Evolutionary conservation across 495 filamentous ascomycete species (phyloP).

Genomic region (Talaromyces borbonicus): DNA sequence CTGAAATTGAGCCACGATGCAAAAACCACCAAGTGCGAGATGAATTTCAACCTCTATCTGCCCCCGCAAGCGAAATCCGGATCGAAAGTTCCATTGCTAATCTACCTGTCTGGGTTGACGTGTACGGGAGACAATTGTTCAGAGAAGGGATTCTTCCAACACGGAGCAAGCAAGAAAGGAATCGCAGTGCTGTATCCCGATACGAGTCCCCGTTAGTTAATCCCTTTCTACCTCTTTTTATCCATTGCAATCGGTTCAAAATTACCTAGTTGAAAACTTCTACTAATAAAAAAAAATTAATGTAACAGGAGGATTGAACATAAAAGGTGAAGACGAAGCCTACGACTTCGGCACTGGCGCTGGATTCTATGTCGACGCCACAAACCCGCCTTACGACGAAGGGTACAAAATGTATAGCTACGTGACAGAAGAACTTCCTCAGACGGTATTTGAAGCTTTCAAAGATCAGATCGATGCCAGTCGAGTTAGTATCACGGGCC

Average conservation of each 20-base stretch:
- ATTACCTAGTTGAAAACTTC: too few species aligned
- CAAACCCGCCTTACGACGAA: constrained; percentile 54
- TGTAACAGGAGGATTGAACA: constrained; percentile 51
- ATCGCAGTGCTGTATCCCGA: constrained; percentile 91
- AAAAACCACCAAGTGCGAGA: constrained; percentile 51
- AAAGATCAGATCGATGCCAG: constrained; percentile 48
- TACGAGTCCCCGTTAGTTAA: constrained; percentile 69
- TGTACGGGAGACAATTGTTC: constrained; percentile 94
- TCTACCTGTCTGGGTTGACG: constrained; percentile 90
- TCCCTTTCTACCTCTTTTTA: neutral
- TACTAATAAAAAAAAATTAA: too few species aligned
- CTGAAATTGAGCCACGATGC: constrained; percentile 85
- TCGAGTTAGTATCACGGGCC: constrained; percentile 75
- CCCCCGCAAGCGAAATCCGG: constrained; percentile 44
- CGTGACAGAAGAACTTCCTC: constrained; percentile 70
- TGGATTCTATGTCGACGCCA: constrained; percentile 93
- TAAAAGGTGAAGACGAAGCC: constrained; percentile 68
- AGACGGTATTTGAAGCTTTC: constrained; percentile 58
- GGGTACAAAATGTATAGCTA: constrained; percentile 94
- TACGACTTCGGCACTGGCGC: constrained; percentile 90
- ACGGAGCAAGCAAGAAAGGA: constrained; percentile 60
- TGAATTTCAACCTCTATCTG: constrained; percentile 60
- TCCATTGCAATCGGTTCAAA: neutral
- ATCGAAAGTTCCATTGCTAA: constrained; percentile 68
- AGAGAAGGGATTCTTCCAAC: constrained; percentile 94